These are phyloP conservation scores for Rhizophagus sp. DNA, from an alignment of 192 early-diverging fungal species.

Conservation along the genomic window DNA sequence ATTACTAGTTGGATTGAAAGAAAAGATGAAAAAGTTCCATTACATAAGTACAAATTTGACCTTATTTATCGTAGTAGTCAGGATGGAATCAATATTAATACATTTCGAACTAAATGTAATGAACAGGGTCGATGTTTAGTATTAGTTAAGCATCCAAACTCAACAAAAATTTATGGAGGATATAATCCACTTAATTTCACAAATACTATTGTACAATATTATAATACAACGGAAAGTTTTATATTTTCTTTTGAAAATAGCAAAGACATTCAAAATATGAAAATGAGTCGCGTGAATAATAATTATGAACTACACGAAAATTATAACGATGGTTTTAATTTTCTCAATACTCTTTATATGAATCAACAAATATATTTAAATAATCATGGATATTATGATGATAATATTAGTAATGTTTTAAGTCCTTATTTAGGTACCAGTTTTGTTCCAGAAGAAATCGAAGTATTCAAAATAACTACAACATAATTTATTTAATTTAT, in stretches of 20 bases:
- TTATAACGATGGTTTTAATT: not conserved
- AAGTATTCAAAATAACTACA: not conserved
- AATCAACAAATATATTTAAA: not conserved
- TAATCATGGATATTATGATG: too few relatives aligned
- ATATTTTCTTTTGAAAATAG: too few relatives aligned
- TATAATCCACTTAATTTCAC: not conserved
- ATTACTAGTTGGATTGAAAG: constrained; percentile 8
- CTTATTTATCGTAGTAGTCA: not conserved
- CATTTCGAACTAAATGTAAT: too few relatives aligned
- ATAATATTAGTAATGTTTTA: not conserved
- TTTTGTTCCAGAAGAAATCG: not conserved
- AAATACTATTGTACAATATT: too few relatives aligned
- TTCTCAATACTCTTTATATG: not conserved
- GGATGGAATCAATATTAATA: not conserved
- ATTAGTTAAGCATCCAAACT: too few relatives aligned
- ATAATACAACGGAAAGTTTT: too few relatives aligned
- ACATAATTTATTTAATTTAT: too few relatives aligned
- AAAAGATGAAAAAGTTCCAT: not conserved
- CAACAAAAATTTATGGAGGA: not conserved
- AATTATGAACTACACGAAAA: not conserved
- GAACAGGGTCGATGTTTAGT: too few relatives aligned
- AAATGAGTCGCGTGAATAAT: too few relatives aligned
- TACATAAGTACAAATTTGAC: not conserved
- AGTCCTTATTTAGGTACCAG: not conserved
- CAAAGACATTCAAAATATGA: too few relatives aligned